Base-by-base conservation (phyloP, 2,329 filamentous ascomycete genomes). In the Chrysosphaeria jannelii region DNA sequence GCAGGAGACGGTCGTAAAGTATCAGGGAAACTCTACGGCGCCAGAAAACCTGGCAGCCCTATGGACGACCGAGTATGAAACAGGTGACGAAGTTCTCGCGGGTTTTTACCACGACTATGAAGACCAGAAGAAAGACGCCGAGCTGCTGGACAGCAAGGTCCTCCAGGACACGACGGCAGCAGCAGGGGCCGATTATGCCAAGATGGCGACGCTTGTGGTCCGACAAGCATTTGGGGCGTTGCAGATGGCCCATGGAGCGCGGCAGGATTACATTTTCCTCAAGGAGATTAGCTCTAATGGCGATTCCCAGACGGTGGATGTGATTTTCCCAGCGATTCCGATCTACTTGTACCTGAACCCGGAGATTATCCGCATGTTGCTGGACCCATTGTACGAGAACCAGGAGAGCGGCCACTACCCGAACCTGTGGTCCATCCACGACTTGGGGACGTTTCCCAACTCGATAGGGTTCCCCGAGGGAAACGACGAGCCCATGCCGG, bases 201-300 rank as follows among this genome's bases (percentile, higher is more conserved):
- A 69, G 27, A 67, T 81, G 27, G 70, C 74, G 6, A 65, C 67
- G 1, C 54, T 90, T 13, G 66, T 64, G 20, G 69, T 76, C n/a
- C 62, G 76, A 21, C 78, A 90, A 41, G 61, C 67, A 1, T 66
- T 88, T 43, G 78, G 67, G 9, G 71, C 63, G 0, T 64, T 72
- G 3, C 65, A 66, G 31, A 71, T 78, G 36, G 58, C 66, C 6
- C 61, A 71, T 25, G 71, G 70, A 9, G 47, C 59, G 4, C 49
- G 65, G 1, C 55, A 69, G 27, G 66, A 69, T 1, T 56, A 79
- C 25, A 42, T 81, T 13, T 81, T 81, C 43, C 46, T 78, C 29
- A 81, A 85, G 36, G 74, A 81, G 39, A 81, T 85, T 26, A 75
- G 69, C 4, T 76, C 68, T 5, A 69, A 79, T 35, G 74, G 74